phyloP scores from a whole-genome alignment of 371 early-diverging fungal genomes.

The Dichotomocladium elegans region DNA sequence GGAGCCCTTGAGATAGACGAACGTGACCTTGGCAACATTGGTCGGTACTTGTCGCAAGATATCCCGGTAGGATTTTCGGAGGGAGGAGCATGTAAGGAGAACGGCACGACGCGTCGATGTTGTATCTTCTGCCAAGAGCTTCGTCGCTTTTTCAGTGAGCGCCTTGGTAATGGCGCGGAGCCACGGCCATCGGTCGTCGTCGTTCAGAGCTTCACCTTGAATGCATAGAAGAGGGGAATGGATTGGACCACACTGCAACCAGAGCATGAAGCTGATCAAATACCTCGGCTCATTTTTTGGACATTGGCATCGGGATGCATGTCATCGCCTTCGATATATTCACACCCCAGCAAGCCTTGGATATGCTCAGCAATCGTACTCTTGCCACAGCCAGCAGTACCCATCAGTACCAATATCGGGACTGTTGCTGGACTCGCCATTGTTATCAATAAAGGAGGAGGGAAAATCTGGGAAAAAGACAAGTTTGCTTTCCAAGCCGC shows the following conservation, averaged over 20 bases:
- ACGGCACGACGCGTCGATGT: slow-evolving; percentile 17
- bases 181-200: slow-evolving; percentile 73
- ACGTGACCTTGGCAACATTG: slow-evolving; percentile 32
- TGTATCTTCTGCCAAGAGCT: slow-evolving; percentile 1
- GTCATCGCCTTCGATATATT: slow-evolving; percentile 61
- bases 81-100: slow-evolving; percentile 62
- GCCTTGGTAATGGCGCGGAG: slow-evolving; percentile 33
- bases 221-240: too few species aligned
- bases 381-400: slow-evolving; percentile 65
- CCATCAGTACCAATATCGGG: slow-evolving; percentile 44
- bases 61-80: slow-evolving; percentile 61
- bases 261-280: too few species aligned
- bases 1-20: slow-evolving; percentile 58
- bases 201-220: slow-evolving; percentile 53
- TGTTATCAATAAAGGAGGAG: background rate
- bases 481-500: too few species aligned
- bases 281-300: slow-evolving; percentile 59
- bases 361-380: slow-evolving; percentile 48
- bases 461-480: background rate
- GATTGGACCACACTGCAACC: background rate
- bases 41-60: slow-evolving; percentile 40
- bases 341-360: slow-evolving; percentile 33
- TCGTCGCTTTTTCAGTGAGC: slow-evolving; percentile 15
- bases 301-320: slow-evolving; percentile 56
- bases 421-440: slow-evolving; percentile 6